Base-by-base conservation (phyloP, 345 rosid species). In the Eucalyptus shirleyi region DNA sequence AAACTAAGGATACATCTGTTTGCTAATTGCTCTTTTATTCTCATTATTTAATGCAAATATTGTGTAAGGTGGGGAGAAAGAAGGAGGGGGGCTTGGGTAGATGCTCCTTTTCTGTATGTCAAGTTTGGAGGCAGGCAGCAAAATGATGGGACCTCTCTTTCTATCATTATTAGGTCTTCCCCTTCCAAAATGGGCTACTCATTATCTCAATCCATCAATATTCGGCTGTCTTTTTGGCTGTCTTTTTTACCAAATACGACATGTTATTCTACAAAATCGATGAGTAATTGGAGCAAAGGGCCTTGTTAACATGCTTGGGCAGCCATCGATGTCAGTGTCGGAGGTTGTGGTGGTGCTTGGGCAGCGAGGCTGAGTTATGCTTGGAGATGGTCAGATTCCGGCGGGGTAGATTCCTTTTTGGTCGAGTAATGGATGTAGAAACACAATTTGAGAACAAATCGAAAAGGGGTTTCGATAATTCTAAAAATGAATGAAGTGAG, bases 111-210 rank as follows among this genome's bases (percentile, higher is more conserved):
- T 77, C 45, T 21, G 85, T 24, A 88, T 89, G 91, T 92, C 90
- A 92, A 93, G 89, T 86, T 89, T 88, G 88, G 92, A 93, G 59
- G 90, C 86, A 88, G 90, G 92, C 45, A 51, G 17, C 62, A n/a
- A 89, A 91, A 93, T 91, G 93, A 92, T 91, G 90, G 69, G 85
- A 37, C 87, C 59, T 88, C 53, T 80, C 91, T 92, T 90, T 88
- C 86, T 88, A 89, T 90, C 87, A 93, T 90, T 89, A 89, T 86
- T 56, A 86, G 56, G 92, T 89, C 91, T 67, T 87, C 90, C 90
- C 91, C 88, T 56, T 56, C 77, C 32, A 53, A 88, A 91, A 89
- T 90, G 89, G 90, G 67, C 60, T 34, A 87, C 86, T 89, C 28
- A 37, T 86, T 85, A 80, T 85, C 72, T 69, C 81, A 77, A 77